Evolutionary conservation across 1,284 basidiomycete species (phyloP).

Genomic region (Sanghuangporus sanghuang): DNA sequence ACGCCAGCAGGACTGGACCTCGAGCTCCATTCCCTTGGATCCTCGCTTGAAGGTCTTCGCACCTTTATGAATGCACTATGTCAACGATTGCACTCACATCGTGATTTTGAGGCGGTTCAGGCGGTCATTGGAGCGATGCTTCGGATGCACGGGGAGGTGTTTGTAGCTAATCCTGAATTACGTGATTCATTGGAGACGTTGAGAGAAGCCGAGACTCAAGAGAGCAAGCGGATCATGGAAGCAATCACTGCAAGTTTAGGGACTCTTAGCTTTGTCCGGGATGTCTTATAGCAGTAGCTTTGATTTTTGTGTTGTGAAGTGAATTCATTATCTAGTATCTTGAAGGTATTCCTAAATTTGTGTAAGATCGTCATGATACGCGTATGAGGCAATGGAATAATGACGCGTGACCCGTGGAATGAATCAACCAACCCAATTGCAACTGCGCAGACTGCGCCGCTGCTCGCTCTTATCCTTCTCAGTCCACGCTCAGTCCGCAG

Average conservation of each 20-base stretch:
- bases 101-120: constrained; percentile 96
- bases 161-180: constrained; percentile 69
- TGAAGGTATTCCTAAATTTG: not conserved
- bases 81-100: constrained; percentile 68
- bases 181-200: constrained; percentile 50
- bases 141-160: constrained; percentile 76
- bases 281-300: constrained; percentile 29
- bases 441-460: not conserved
- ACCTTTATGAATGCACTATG: constrained; percentile 75
- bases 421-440: too few relatives aligned
- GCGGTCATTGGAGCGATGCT: constrained; percentile 84
- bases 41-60: constrained; percentile 59
- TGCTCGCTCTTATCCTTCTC: not conserved
- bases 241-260: constrained; percentile 67
- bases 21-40: constrained; percentile 74
- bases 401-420: not conserved
- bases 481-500: constrained; percentile 2
- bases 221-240: constrained; percentile 70
- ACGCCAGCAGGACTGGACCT: constrained; percentile 89
- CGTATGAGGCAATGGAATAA: not conserved
- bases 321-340: not conserved
- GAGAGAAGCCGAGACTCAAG: constrained; percentile 58
- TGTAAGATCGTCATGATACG: not conserved
- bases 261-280: constrained; percentile 63
- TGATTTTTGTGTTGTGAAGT: not conserved